Evolutionary conservation across 306 rosid genomes (phyloP), one percentile per base, ranked within the genome.

Genomic region (Abrus pulchellus): DNA sequence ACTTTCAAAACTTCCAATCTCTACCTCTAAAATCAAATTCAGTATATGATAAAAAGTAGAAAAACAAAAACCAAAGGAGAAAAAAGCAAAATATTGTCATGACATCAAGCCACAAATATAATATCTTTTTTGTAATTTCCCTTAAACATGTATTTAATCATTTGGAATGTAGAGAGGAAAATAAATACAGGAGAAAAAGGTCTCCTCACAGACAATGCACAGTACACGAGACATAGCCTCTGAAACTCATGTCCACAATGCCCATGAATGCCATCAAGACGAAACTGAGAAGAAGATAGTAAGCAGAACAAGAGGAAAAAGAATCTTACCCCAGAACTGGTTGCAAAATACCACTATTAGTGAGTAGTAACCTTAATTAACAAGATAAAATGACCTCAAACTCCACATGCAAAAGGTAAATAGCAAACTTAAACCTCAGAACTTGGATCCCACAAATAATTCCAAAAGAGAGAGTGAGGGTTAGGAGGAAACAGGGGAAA

Each of bases 391-490:
- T 74, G 86, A 87, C 73, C 85, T 74, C 88, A 89, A 84, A 82
- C 87, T 68, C 77, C 74, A 81, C 92, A 89, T 85, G 93, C 94
- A 91, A 54, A 78, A 73, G 60, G 49, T 36, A 67, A 84, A 84
- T 30, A 83, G 5, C 41, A 83, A 78, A 54, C 30, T 74, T 50
- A 68, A 75, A 74, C 60, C 85, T 66, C 71, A 69, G 70, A 77
- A 78, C 75, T 52, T 28, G 76, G 81, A 87, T 83, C 75, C 69
- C 61, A 83, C 50, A 54, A 30, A 59, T 10, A 75, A 45, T 59
- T 44, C 20, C 6, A 8, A 60, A 62, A 76, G 13, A 76, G 59
- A 32, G 34, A 41, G 20, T 20, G 20, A 20, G 20, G 36, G 67
- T 60, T 34, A 36, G 67, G 68, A 81, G 66, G 76, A 83, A 74